Evolutionary conservation across 192 early-diverging fungal genomes (phyloP).

Genomic region (Phlyctochytrium planicorne): DNA sequence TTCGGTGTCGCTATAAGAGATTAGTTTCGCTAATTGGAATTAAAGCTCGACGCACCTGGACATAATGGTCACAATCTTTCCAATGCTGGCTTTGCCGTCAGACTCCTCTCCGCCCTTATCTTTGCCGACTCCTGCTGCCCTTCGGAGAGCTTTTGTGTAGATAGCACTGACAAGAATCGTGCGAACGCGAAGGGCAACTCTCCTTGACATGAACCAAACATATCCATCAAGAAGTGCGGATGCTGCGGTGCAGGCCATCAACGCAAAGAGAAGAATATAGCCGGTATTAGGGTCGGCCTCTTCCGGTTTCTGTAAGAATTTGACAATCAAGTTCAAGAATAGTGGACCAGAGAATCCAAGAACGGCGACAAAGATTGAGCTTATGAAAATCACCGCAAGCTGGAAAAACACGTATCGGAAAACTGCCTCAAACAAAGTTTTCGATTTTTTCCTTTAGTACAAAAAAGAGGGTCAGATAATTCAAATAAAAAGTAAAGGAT

Average conservation of each 20-base stretch:
- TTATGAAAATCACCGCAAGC: not conserved
- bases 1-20: slow-evolving; percentile 33
- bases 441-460: slow-evolving; percentile 1
- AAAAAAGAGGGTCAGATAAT: not conserved
- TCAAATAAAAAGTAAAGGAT: too few species aligned
- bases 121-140: slow-evolving; percentile 14
- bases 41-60: slow-evolving; percentile 46
- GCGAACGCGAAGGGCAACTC: slow-evolving; percentile 20
- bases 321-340: slow-evolving; percentile 23
- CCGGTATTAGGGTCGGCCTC: not conserved
- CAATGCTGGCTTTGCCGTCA: slow-evolving; percentile 63
- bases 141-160: slow-evolving; percentile 38
- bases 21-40: not conserved
- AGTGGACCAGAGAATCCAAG: slow-evolving; percentile 21
- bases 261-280: slow-evolving; percentile 14
- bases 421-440: not conserved
- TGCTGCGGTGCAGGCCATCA: slow-evolving; percentile 11
- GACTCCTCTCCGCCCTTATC: slow-evolving; percentile 13
- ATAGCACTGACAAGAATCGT: slow-evolving; percentile 31
- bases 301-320: slow-evolving; percentile 14
- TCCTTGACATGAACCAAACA: slow-evolving; percentile 16
- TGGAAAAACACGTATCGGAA: not conserved
- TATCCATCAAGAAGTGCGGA: slow-evolving; percentile 16
- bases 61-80: slow-evolving; percentile 51
- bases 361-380: slow-evolving; percentile 1